Percentiles rank a stretch among this genome's conserved stretches.
Evolutionary conservation across 2,329 filamentous ascomycete genomes (phyloP).

Genomic region (Cladophialophora psammophila): DNA sequence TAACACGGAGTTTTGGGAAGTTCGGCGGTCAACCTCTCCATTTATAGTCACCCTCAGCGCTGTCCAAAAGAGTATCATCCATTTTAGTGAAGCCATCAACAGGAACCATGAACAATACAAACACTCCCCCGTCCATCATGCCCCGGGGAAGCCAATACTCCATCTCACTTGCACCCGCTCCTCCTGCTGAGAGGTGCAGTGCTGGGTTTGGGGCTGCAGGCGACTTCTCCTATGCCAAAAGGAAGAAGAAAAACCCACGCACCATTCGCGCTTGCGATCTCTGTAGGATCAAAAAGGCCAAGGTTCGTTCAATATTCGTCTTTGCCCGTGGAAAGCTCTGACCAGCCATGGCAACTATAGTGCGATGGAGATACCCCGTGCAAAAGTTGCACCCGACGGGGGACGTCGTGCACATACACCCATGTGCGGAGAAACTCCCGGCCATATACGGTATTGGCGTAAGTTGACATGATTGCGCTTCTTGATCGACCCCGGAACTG

Average conservation of each 20-base stretch:
- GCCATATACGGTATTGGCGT: background rate
- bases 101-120: background rate
- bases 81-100: background rate
- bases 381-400: background rate
- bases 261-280: slow-evolving; percentile 4
- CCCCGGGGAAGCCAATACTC: background rate
- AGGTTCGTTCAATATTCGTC: background rate
- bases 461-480: background rate
- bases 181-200: background rate
- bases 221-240: background rate
- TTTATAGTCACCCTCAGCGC: background rate
- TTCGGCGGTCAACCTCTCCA: background rate
- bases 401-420: slow-evolving; percentile 1
- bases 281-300: slow-evolving; percentile 1
- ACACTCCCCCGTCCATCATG: background rate
- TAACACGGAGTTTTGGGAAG: background rate
- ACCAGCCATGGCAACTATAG: background rate
- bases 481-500: background rate
- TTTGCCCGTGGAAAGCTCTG: background rate
- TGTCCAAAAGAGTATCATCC: background rate
- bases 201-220: background rate
- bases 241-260: background rate
- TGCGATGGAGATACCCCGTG: slow-evolving; percentile 3
- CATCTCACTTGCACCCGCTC: background rate
- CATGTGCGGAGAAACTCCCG: slow-evolving; percentile 2